These are phyloP conservation scores for Tricholoma sp. DNA, from an alignment of 768 basidiomycete genomes.

Conservation along the genomic window DNA sequence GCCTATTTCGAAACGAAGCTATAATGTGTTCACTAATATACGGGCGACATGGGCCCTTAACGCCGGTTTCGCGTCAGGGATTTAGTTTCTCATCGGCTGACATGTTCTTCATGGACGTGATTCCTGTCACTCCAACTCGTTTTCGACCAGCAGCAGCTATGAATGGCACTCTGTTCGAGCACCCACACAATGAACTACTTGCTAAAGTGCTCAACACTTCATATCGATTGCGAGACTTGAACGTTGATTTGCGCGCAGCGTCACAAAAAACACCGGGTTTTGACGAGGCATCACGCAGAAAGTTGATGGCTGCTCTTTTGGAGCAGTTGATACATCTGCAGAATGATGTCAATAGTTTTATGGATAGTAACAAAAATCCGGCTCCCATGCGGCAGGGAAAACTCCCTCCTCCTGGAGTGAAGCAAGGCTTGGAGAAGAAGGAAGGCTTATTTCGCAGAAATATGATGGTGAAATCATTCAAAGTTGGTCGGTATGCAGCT, in stretches of 20 bases:
- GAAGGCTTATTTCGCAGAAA: conserved; percentile 97
- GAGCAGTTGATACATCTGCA: conserved; percentile 88
- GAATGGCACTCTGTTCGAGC: conserved; percentile 92
- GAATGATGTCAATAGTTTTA: conserved; percentile 92
- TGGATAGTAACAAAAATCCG: conserved; percentile 96
- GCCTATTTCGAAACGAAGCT: conserved; percentile 78
- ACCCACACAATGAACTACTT: conserved; percentile 91
- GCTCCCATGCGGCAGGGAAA: conserved; percentile 81
- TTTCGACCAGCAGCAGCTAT: conserved; percentile 92
- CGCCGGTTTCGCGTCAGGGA: conserved; percentile 52
- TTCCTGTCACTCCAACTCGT: conserved; percentile 90
- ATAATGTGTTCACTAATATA: conserved; percentile 85
- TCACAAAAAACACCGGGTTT: conserved; percentile 52
- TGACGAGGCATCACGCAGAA: conserved; percentile 47
- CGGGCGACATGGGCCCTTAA: conserved; percentile 86
- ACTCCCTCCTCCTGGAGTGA: conserved; percentile 87
- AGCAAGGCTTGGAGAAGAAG: conserved; percentile 97
- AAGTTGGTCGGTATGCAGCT: neutral
- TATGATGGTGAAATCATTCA: conserved; percentile 79
- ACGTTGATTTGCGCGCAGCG: conserved; percentile 54
- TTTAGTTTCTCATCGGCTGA: conserved; percentile 77
- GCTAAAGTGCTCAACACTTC: conserved; percentile 76
- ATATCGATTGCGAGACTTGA: conserved; percentile 75
- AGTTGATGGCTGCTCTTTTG: conserved; percentile 63
- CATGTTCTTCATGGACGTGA: conserved; percentile 94